Conservation (phyloP, 208 protist genomes). For the Crithidia expoeki region DNA sequence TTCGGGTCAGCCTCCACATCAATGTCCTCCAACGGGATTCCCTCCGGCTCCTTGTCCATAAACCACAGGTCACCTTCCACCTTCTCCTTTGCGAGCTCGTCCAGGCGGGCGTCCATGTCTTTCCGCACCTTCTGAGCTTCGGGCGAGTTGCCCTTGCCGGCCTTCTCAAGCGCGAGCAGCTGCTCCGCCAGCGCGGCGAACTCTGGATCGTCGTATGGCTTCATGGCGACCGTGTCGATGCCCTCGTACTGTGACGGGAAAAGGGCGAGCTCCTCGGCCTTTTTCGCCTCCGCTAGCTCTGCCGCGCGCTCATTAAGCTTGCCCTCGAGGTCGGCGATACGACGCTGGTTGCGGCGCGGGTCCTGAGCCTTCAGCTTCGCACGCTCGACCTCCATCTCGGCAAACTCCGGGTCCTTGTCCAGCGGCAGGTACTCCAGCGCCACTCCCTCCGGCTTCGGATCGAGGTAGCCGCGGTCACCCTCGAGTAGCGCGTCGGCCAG, state of each 20-base stretch:
- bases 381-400: constrained; percentile 68
- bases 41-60: constrained; percentile 74
- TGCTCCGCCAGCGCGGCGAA: constrained; percentile 65
- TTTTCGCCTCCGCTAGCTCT: constrained; percentile 66
- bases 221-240: constrained; percentile 57
- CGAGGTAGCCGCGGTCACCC: constrained; percentile 76
- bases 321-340: constrained; percentile 67
- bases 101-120: constrained; percentile 52
- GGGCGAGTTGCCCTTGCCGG: constrained; percentile 25
- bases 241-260: constrained; percentile 59
- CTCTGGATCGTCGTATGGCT: constrained; percentile 59
- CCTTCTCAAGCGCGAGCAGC: constrained; percentile 51
- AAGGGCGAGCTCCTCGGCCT: constrained; percentile 55
- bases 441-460: constrained; percentile 64
- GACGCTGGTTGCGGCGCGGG: constrained; percentile 59
- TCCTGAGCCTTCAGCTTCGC: constrained; percentile 73
- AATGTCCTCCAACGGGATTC: constrained; percentile 69
- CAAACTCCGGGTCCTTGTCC: constrained; percentile 67
- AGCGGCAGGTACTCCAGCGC: constrained; percentile 66
- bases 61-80: constrained; percentile 73
- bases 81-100: constrained; percentile 58
- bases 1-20: constrained; percentile 43
- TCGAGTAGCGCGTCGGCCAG: constrained; percentile 67
- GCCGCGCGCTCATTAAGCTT: constrained; percentile 63
- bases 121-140: constrained; percentile 42